Percentiles rank a stretch among this genome's conserved stretches.
phyloP scores from a whole-genome alignment of 2,329 filamentous ascomycete species.

The Xylariaceae sp. region DNA sequence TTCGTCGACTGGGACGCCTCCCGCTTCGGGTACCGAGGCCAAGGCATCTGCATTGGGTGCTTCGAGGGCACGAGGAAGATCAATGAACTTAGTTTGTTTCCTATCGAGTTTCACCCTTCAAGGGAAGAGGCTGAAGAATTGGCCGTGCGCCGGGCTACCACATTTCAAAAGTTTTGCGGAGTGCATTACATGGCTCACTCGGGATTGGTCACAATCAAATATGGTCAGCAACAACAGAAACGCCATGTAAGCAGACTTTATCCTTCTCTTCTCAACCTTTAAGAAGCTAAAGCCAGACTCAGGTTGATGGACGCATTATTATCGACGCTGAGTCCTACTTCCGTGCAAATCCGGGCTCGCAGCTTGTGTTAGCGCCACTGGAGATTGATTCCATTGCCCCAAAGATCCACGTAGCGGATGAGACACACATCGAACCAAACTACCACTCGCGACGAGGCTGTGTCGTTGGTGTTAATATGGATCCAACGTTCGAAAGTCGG shows the following conservation, averaged over 20 bases:
- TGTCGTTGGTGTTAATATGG: too few species aligned
- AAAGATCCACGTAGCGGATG: too few species aligned
- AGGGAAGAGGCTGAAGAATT: constrained; percentile 21
- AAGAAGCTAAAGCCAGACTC: too few species aligned
- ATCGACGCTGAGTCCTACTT: constrained; percentile 2
- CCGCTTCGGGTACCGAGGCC: constrained; percentile 26
- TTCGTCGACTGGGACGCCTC: constrained; percentile 38
- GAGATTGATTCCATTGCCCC: too few species aligned
- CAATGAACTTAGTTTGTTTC: constrained; percentile 27
- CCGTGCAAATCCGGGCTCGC: constrained; percentile 1
- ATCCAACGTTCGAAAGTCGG: too few species aligned
- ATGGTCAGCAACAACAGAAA: too few species aligned
- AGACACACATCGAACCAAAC: too few species aligned
- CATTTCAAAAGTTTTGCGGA: constrained; percentile 32
- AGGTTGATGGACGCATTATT: constrained; percentile 11
- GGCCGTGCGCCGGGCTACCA: constrained; percentile 30
- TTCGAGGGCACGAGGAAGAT: constrained; percentile 29
- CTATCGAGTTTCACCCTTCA: constrained; percentile 26
- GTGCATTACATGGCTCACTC: constrained; percentile 27
- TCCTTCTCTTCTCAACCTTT: too few species aligned
- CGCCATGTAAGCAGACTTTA: too few species aligned
- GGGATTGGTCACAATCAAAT: constrained; percentile 3
- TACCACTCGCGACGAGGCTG: too few species aligned
- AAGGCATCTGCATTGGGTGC: constrained; percentile 21
- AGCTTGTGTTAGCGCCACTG: too few species aligned